phyloP scores from a whole-genome alignment of 768 basidiomycete species.

The Suillus subaureus region DNA sequence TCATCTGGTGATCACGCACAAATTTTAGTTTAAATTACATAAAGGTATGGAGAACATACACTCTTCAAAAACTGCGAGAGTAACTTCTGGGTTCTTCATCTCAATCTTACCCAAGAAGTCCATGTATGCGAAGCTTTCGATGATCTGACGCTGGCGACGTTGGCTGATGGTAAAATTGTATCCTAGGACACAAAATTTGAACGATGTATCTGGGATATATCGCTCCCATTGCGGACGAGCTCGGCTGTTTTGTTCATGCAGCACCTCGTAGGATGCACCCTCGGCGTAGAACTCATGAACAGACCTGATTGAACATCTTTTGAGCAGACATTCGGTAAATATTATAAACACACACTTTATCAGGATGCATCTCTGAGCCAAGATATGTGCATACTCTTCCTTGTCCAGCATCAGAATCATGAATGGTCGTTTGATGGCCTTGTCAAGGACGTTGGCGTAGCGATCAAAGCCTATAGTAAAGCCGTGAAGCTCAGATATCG shows the following conservation, averaged over 20 bases:
- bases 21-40: neutral
- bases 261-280: conserved; percentile 65
- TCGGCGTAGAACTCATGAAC: conserved; percentile 79
- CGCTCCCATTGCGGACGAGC: conserved; percentile 54
- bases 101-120: conserved; percentile 78
- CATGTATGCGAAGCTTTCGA: conserved; percentile 88
- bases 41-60: conserved; percentile 50
- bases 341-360: conserved; percentile 62
- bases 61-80: conserved; percentile 81
- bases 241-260: conserved; percentile 59
- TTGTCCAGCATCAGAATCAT: conserved; percentile 68
- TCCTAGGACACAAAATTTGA: conserved; percentile 77
- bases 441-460: conserved; percentile 48
- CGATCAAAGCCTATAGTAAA: conserved; percentile 55
- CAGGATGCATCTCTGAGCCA: conserved; percentile 79
- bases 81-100: conserved; percentile 77
- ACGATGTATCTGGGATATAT: conserved; percentile 68
- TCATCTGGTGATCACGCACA: conserved; percentile 40
- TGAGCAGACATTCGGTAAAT: neutral
- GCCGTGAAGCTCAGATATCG: conserved; percentile 72
- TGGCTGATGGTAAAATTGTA: conserved; percentile 78
- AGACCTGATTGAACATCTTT: conserved; percentile 46
- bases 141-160: conserved; percentile 60
- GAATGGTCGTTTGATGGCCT: conserved; percentile 58
- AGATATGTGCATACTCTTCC: conserved; percentile 72